Evolutionary conservation across 176 grass and related monocot genomes (phyloP), one percentile per base, ranked within the genome.

Genomic region (Zea luxurians): DNA sequence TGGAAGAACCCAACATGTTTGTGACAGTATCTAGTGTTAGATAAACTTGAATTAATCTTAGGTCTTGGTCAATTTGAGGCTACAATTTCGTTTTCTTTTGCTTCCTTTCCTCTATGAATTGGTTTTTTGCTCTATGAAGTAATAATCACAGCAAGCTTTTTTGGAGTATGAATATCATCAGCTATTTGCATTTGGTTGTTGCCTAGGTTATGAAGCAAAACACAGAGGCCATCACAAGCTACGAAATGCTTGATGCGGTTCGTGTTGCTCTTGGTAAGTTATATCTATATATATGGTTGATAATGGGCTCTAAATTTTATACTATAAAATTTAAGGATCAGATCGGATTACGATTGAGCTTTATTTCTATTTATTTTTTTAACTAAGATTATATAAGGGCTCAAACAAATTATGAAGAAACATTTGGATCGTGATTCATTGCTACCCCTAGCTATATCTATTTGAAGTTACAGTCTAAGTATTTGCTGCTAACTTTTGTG

Each of bases 201-300:
- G 58, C 37, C 2, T 84, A 97, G 93, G 81, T 93, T 48, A 86
- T 41, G 20, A 85, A 93, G 43, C 68, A 97, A 54, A 75, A 83
- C 61, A 74, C 64, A 10, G 47, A 17, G 63, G 87, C 66, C 76
- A 75, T 96, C 40, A 90, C 87, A 54, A 90, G 48, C 69, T 78
- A 83, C 75, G 93, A 96, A 81, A 71, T 88, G 42, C 37, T 85
- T 34, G 93, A 82, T 70, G 75, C 34, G 2, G 66, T 75, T 6
- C 82, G 78, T 66, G 87, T 88, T 86, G 76, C 82, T 13, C 62
- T 90, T 64, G 85, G 93, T 96, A 85, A 83, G 83, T 77, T 77
- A 2, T 44, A 71, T 58, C 37, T 64, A 6, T 3, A 66, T 70
- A 21, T 90, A 27, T 27, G 27, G 27, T 0, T 0, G 27, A 27